A percentile compares a stretch with the other conserved stretches of the same genome.
These are phyloP conservation scores for Neophaeococcomyces aloes DNA, from an alignment of 2,329 filamentous ascomycete genomes.

Conservation along the genomic window DNA sequence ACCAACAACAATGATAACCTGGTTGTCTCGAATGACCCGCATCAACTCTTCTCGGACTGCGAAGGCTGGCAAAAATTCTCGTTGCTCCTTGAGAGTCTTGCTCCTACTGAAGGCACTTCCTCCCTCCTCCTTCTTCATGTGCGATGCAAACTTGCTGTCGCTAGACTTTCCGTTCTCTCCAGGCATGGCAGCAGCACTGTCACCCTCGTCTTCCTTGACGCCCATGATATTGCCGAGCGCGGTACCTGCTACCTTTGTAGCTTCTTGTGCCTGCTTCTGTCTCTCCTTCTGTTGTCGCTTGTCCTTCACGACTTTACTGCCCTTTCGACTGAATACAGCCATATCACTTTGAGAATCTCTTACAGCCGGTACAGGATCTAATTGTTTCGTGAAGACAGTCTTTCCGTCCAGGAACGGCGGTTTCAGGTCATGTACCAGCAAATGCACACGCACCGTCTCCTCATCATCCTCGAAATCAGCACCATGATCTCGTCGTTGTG, in stretches of 20 bases:
- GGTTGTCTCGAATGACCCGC: conserved; percentile 87
- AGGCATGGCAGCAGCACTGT: conserved; percentile 70
- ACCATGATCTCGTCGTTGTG: conserved; percentile 72
- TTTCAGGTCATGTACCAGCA: conserved; percentile 84
- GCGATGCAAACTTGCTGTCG: conserved; percentile 72
- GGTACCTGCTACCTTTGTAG: conserved; percentile 85
- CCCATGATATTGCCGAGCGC: conserved; percentile 91
- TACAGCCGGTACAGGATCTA: conserved; percentile 89
- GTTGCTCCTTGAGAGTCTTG: conserved; percentile 81
- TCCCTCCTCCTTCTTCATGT: conserved; percentile 77
- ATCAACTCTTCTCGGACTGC: conserved; percentile 89
- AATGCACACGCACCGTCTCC: conserved; percentile 76
- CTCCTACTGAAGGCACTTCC: conserved; percentile 79
- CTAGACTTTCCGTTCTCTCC: conserved; percentile 57
- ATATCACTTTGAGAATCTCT: conserved; percentile 93
- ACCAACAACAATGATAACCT: conserved; percentile 91
- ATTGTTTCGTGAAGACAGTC: conserved; percentile 92
- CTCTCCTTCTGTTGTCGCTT: conserved; percentile 84
- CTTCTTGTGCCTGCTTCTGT: conserved; percentile 87
- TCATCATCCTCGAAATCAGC: conserved; percentile 83
- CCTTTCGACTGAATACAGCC: conserved; percentile 94
- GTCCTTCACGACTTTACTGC: conserved; percentile 85
- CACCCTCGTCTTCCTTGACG: conserved; percentile 76
- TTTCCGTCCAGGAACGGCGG: conserved; percentile 91
- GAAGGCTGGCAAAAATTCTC: conserved; percentile 89